Evolutionary conservation across 2,329 filamentous ascomycete genomes (phyloP).

Genomic region (Arthrobotrys pseudoclavata): DNA sequence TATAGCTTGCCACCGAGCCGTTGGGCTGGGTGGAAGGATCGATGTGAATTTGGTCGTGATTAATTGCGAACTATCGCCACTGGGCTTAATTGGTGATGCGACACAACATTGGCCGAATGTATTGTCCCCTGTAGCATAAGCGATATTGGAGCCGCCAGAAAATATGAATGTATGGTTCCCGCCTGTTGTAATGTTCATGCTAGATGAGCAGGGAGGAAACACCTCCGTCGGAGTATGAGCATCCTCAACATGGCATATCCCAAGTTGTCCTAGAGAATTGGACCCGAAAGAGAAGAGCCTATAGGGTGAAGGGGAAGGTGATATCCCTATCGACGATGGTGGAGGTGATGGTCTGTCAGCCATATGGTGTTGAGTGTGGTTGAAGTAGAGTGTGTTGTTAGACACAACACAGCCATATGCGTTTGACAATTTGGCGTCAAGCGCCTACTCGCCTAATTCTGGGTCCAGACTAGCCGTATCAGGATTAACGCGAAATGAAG

Average conservation of each 20-base stretch:
- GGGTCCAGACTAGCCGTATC: not conserved
- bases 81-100: not conserved
- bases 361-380: slow-evolving; percentile 29
- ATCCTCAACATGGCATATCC: slow-evolving; percentile 68
- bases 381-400: slow-evolving; percentile 17
- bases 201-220: slow-evolving; percentile 64
- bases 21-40: slow-evolving; percentile 37
- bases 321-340: slow-evolving; percentile 7
- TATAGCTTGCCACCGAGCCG: slow-evolving; percentile 66
- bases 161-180: slow-evolving; percentile 89
- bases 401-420: slow-evolving; percentile 20
- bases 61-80: not conserved
- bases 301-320: not conserved
- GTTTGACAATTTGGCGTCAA: slow-evolving; percentile 44
- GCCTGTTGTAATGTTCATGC: slow-evolving; percentile 72
- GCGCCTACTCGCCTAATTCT: slow-evolving; percentile 33
- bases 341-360: not conserved
- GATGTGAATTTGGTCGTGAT: slow-evolving; percentile 64
- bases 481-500: slow-evolving; percentile 1
- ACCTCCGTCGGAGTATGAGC: slow-evolving; percentile 63
- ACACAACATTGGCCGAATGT: slow-evolving; percentile 68
- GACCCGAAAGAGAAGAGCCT: slow-evolving; percentile 70
- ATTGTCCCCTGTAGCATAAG: slow-evolving; percentile 78
- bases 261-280: slow-evolving; percentile 71
- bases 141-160: slow-evolving; percentile 66